Conservation (phyloP, 2,329 filamentous ascomycete species). For the Aspergillus sp. region DNA sequence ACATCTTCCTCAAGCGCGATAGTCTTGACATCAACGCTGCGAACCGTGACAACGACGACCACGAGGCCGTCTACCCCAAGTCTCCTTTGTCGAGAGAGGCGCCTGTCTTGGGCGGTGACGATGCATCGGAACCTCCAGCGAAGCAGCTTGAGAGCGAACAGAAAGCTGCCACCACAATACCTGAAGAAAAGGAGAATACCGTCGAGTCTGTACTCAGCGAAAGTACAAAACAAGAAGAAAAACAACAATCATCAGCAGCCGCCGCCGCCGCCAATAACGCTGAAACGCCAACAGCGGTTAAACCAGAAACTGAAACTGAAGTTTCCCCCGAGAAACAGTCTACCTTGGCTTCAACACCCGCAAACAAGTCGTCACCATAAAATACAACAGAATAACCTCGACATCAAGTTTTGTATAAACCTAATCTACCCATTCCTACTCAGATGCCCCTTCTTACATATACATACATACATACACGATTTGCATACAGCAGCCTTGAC, state of each 20-base stretch:
- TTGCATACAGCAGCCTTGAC: background rate
- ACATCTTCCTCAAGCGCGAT: slow-evolving; percentile 34
- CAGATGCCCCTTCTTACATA: background rate
- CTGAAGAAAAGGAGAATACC: background rate
- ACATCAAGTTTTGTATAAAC: background rate
- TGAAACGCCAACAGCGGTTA: background rate
- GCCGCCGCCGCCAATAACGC: background rate
- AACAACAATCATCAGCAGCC: background rate
- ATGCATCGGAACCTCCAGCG: slow-evolving; percentile 1
- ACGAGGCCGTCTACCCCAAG: slow-evolving; percentile 27
- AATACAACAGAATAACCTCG: background rate
- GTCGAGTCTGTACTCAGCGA: background rate
- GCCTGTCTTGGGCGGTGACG: slow-evolving; percentile 22
- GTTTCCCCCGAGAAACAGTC: background rate
- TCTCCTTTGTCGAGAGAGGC: slow-evolving; percentile 34
- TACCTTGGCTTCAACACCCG: background rate
- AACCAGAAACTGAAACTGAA: background rate
- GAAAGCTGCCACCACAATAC: background rate
- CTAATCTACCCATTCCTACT: background rate
- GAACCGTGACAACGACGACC: slow-evolving; percentile 19
- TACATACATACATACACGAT: background rate
- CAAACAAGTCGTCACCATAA: background rate
- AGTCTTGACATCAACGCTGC: slow-evolving; percentile 28
- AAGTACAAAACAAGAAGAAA: no score
- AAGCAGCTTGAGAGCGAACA: background rate